These are phyloP conservation scores for Lactifluus subvellereus DNA, from an alignment of 768 basidiomycete species.

Conservation along the genomic window DNA sequence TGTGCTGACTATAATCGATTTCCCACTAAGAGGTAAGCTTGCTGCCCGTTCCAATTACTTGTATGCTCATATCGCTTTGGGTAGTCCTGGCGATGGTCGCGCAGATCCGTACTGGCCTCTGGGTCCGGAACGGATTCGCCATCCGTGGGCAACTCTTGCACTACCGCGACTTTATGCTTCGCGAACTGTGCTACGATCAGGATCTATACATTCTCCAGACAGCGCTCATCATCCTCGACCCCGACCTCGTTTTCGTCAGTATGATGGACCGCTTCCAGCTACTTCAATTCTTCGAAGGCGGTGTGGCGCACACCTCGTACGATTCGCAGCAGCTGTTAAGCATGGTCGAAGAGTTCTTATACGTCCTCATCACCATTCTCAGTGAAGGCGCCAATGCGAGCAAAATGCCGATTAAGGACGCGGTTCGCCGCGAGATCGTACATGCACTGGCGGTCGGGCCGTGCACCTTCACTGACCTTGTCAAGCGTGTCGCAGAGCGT, in stretches of 20 bases:
- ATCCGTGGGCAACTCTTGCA: constrained; percentile 93
- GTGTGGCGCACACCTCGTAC: constrained; percentile 50
- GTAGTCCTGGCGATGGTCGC: constrained; percentile 86
- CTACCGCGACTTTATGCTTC: constrained; percentile 92
- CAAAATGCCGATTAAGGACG: constrained; percentile 53
- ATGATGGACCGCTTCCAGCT: constrained; percentile 90
- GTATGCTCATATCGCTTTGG: not conserved
- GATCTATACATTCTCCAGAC: constrained; percentile 89
- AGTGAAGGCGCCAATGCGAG: constrained; percentile 75
- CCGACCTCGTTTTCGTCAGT: constrained; percentile 72
- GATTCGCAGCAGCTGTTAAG: constrained; percentile 66
- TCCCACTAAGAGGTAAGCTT: constrained; percentile 75
- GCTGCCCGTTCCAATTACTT: not conserved
- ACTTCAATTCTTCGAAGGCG: constrained; percentile 69
- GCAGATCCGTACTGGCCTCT: constrained; percentile 89
- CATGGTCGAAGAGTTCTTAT: constrained; percentile 91
- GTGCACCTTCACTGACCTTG: constrained; percentile 84
- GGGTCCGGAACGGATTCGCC: constrained; percentile 96
- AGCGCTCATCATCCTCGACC: constrained; percentile 71
- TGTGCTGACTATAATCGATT: constrained; percentile 76
- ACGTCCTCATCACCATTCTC: constrained; percentile 79
- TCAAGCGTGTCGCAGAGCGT: constrained; percentile 86
- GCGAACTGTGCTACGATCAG: constrained; percentile 95
- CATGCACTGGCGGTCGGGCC: constrained; percentile 87
- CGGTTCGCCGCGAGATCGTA: constrained; percentile 79